Base-by-base conservation (phyloP, 129 eudicot genomes). In the Ambrosia trifida region DNA sequence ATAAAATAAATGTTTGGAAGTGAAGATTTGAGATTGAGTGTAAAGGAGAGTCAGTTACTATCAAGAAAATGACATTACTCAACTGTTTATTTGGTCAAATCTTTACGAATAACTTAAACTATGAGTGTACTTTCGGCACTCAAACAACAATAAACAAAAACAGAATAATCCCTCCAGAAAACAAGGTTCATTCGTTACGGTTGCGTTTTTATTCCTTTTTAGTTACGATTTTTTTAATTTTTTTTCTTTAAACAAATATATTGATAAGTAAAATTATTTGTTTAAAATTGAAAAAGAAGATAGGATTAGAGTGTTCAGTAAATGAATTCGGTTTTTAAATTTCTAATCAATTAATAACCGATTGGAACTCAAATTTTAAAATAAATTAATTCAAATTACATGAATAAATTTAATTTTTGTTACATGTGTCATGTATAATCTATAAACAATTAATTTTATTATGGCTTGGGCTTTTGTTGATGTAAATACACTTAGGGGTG, bases 51-150 rank as follows among this genome's bases (percentile, higher is more conserved):
- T 63, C 28, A 73, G 64, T 18, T 73, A 64, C 40, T 63, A 62
- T 73, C 70, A 73, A 63, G 64, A 73, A 36, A 73, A 12, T 19
- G 78, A 63, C 70, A 62, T 61, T 7, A 63, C 63, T 62, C 3
- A 35, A 73, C 62, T 47, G 45, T 72, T 72, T 59, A 17, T 71
- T 30, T 40, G 56, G 61, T 71, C 67, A 71, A 24, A 31, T 68
- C 11, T 19, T 41, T 66, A 44, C 31, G n/a, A 68, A 14, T 47
- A 47, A 46, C 44, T 50, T 44, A 36, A 32, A 49, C n/a, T 32
- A 68, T 32, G 53, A 50, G 33, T 32, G 32, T 32, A 68, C 17
- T 50, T 50, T 68, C 62, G 50, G 47, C 33, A 68, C 62, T 68
- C 47, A 50, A 70, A 53, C 64, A 14, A 69, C 17, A 33, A 17